Conservation (phyloP, 805 yeast genomes). For the Starmerella ratchasimensis region DNA sequence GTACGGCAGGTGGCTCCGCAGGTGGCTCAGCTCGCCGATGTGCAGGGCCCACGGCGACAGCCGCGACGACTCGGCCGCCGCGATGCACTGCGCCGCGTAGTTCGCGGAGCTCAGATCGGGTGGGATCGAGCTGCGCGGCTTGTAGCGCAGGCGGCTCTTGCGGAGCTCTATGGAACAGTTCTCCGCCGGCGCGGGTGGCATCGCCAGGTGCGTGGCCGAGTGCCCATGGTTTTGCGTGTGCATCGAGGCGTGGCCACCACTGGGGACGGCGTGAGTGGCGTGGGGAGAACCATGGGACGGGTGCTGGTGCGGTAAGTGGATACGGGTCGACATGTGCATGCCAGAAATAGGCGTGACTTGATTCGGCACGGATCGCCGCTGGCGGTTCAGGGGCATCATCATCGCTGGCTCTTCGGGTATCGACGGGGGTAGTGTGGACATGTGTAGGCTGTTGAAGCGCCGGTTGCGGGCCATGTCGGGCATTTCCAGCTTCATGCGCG, state of each 20-base stretch:
- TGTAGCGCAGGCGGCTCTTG: conserved; percentile 21
- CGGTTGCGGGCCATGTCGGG: too few relatives aligned
- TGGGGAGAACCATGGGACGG: too few relatives aligned
- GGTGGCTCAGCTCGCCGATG: conserved; percentile 27
- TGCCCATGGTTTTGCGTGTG: conserved; percentile 1
- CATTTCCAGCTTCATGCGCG: not conserved
- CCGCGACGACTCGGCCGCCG: conserved; percentile 31
- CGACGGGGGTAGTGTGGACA: too few relatives aligned
- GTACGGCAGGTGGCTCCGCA: conserved; percentile 25
- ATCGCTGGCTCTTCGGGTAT: too few relatives aligned
- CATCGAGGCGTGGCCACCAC: not conserved
- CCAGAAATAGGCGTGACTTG: too few relatives aligned
- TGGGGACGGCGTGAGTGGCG: not conserved
- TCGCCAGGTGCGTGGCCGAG: not conserved
- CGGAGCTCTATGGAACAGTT: conserved; percentile 7
- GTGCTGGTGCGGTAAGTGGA: too few relatives aligned
- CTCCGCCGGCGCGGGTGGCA: too few relatives aligned
- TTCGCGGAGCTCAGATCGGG: conserved; percentile 26
- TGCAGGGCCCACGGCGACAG: conserved; percentile 29
- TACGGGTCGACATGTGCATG: too few relatives aligned
- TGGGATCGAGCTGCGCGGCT: conserved; percentile 30
- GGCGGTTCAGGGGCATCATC: too few relatives aligned
- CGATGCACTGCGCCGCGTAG: conserved; percentile 30
- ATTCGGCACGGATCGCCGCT: too few relatives aligned
- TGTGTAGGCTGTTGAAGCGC: too few relatives aligned